Evolutionary conservation across 2,329 filamentous ascomycete species (phyloP).

Genomic region (Huntiella omanensis): DNA sequence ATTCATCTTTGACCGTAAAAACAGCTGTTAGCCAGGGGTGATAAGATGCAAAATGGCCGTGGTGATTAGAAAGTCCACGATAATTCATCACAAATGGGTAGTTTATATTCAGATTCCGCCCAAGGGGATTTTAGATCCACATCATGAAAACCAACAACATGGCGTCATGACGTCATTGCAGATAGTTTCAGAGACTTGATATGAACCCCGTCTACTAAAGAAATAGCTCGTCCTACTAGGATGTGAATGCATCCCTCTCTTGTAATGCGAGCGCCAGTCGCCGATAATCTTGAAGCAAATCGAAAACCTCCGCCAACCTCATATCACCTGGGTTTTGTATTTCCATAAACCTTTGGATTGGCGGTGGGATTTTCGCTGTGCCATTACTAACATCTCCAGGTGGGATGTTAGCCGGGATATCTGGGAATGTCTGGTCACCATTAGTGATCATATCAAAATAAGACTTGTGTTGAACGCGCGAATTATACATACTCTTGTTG

Average conservation of each 20-base stretch:
- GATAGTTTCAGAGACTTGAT: too few relatives aligned
- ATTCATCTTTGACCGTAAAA: too few relatives aligned
- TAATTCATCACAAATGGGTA: too few relatives aligned
- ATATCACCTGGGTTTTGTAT: constrained; percentile 51
- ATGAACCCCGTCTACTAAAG: too few relatives aligned
- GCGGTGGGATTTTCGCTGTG: constrained; percentile 35
- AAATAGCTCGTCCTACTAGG: not conserved
- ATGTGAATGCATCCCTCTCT: constrained; percentile 39
- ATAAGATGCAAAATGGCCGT: too few relatives aligned
- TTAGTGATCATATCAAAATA: constrained; percentile 19
- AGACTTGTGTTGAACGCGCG: constrained; percentile 35
- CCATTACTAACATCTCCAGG: not conserved
- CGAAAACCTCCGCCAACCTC: constrained; percentile 52
- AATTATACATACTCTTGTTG: constrained; percentile 32
- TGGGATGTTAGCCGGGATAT: not conserved
- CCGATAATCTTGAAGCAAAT: constrained; percentile 56
- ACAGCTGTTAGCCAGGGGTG: too few relatives aligned
- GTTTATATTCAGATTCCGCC: too few relatives aligned
- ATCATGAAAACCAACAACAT: too few relatives aligned
- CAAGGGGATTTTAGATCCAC: too few relatives aligned
- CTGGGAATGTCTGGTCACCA: not conserved
- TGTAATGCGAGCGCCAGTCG: constrained; percentile 47
- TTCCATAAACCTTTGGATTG: constrained; percentile 56
- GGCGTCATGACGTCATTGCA: too few relatives aligned
- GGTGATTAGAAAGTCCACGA: too few relatives aligned